Base-by-base conservation (phyloP, 257 asterid genomes). In the Primulina tabacum region DNA sequence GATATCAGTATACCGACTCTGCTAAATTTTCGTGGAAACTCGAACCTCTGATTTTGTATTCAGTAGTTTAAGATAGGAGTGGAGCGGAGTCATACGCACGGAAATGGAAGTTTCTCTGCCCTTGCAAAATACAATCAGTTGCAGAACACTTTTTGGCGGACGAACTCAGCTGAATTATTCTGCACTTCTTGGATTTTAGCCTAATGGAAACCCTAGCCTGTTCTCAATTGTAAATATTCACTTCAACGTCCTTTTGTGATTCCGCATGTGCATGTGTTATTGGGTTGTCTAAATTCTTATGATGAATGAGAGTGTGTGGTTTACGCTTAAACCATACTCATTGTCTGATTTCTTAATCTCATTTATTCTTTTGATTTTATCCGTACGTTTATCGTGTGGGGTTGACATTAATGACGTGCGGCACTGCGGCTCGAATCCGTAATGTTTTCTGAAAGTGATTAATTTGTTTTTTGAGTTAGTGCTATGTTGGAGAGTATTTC, bases 41-140 rank as follows among this genome's bases (percentile, higher is more conserved):
- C 56, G 2, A 47, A 14, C 18, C 7, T 47, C 56, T 47, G 18
- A 47, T 47, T 47, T 16, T 16, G 20, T 47, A 2, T 16, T 14
- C 18, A 47, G 56, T 16, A 16, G 7, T 47, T 16, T 47, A 4
- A 47, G 56, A 47, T 14, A 47, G 56, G 7, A 47, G 6, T 18
- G 55, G 55, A 47, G 56, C 56, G 56, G 56, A 14, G 18, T 18
- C 20, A 47, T 47, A 16, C 24, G 2, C 17, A 21, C 70, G 47
- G 40, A 20, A 70, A 90, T 93, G 99, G 96, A 89, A 78, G 77
- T 78, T n/a, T 76, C 88, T 55, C 73, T 87, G 88, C 87, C 88
- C 34, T 66, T 82, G 68, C 95, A 74, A 37, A 85, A 76, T 74
- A 84, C 89, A 37, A 63, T 76, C 77, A 70, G 83, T 28, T 80